These are phyloP conservation scores for Suillus spraguei DNA, from an alignment of 768 basidiomycete genomes.

Conservation along the genomic window DNA sequence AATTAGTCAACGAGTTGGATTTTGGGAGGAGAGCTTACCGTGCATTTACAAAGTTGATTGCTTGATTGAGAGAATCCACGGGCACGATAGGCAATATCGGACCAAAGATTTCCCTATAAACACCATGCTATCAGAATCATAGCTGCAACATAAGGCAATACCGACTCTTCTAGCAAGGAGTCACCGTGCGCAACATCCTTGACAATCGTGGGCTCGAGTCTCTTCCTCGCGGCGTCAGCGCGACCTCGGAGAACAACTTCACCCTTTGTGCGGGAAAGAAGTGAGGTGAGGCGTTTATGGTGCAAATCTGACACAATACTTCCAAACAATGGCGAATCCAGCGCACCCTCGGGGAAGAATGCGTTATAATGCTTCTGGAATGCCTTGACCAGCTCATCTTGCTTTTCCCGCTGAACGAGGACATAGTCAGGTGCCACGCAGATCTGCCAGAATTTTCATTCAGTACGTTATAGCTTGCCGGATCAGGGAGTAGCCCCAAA, in stretches of 20 bases:
- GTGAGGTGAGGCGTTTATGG: slow-evolving; percentile 51
- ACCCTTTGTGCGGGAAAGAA: slow-evolving; percentile 60
- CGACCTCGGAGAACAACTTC: slow-evolving; percentile 45
- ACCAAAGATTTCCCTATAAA: slow-evolving; percentile 68
- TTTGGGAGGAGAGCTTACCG: slow-evolving; percentile 39
- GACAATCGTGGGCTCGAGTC: slow-evolving; percentile 64
- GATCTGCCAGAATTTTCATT: slow-evolving; percentile 26
- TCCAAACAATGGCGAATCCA: slow-evolving; percentile 44
- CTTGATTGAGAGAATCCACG: slow-evolving; percentile 56
- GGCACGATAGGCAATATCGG: slow-evolving; percentile 67
- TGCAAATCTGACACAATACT: slow-evolving; percentile 58
- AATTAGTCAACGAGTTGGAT: slow-evolving; percentile 1
- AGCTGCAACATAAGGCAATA: slow-evolving; percentile 1
- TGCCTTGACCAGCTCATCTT: slow-evolving; percentile 49
- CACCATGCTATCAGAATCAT: background rate
- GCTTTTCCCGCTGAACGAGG: slow-evolving; percentile 41
- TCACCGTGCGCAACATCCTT: slow-evolving; percentile 56
- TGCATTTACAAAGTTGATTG: slow-evolving; percentile 53
- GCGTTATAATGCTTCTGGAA: slow-evolving; percentile 43
- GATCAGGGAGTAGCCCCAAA: background rate
- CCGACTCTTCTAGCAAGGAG: slow-evolving; percentile 61
- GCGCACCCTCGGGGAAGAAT: slow-evolving; percentile 58
- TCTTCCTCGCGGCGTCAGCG: slow-evolving; percentile 39
- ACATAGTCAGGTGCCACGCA: slow-evolving; percentile 49
- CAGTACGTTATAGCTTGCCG: background rate